phyloP scores from a whole-genome alignment of 495 filamentous ascomycete genomes.

The Penicillium chermesinum region DNA sequence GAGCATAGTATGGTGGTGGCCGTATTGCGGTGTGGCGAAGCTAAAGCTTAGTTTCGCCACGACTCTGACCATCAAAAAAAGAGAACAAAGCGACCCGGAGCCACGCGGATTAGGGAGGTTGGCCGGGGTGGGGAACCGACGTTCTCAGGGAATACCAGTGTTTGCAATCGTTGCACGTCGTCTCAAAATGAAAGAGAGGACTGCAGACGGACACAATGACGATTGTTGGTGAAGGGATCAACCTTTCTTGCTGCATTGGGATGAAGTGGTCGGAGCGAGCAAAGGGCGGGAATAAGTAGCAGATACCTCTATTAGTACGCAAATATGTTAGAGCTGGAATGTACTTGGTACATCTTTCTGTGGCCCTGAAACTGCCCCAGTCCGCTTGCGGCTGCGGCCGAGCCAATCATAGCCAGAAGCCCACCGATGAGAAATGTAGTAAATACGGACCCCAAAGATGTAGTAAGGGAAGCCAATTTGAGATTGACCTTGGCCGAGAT shows the following conservation, averaged over 20 bases:
- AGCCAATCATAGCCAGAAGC: too few relatives aligned
- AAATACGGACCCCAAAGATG: too few relatives aligned
- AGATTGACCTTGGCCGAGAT: too few relatives aligned
- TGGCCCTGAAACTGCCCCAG: not conserved
- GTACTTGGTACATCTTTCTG: conserved; percentile 1
- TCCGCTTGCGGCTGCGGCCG: conserved; percentile 6
- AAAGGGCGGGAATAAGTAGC: not conserved
- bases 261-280: not conserved
- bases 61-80: too few relatives aligned
- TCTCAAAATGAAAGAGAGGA: not conserved
- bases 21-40: not conserved
- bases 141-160: not conserved
- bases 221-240: conserved; percentile 1
- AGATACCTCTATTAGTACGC: too few relatives aligned
- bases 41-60: too few relatives aligned
- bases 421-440: too few relatives aligned
- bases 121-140: not conserved
- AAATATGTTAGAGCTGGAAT: too few relatives aligned
- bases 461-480: too few relatives aligned
- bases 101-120: not conserved
- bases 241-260: not conserved
- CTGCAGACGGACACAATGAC: not conserved
- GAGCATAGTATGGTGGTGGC: too few relatives aligned
- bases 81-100: not conserved
- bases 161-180: not conserved